phyloP scores from a whole-genome alignment of 2,329 filamentous ascomycete genomes.

The Cordyceps sp. region DNA sequence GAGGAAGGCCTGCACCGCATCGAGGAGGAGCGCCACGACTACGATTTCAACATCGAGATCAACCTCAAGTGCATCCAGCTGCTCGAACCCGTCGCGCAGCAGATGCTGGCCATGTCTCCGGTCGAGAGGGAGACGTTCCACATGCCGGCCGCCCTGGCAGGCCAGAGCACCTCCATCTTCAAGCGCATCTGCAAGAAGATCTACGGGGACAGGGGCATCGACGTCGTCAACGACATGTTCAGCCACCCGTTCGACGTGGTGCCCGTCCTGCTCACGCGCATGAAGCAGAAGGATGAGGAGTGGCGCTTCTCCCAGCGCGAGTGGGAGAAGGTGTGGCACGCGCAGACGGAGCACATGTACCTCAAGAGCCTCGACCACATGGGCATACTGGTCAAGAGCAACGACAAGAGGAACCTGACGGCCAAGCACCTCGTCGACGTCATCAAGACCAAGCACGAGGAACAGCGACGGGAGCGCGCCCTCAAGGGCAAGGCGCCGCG shows the following conservation, averaged over 20 bases:
- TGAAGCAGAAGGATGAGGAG: constrained; percentile 94
- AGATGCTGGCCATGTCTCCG: constrained; percentile 66
- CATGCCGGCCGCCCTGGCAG: constrained; percentile 70
- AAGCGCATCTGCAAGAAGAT: constrained; percentile 96
- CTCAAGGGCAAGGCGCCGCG: constrained; percentile 43
- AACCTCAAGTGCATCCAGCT: constrained; percentile 92
- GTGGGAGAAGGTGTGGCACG: constrained; percentile 98
- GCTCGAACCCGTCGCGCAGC: constrained; percentile 82
- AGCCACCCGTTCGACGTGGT: constrained; percentile 70
- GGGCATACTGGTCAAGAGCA: constrained; percentile 73
- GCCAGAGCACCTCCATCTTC: constrained; percentile 91
- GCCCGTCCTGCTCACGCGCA: constrained; percentile 68
- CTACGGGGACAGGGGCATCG: constrained; percentile 74
- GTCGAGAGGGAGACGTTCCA: constrained; percentile 58
- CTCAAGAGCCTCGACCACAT: constrained; percentile 95
- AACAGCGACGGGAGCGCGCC: constrained; percentile 59
- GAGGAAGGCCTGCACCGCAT: constrained; percentile 92
- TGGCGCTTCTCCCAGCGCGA: constrained; percentile 95
- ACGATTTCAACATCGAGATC: constrained; percentile 95
- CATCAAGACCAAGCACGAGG: constrained; percentile 84
- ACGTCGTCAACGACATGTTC: constrained; percentile 80
- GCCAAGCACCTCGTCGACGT: constrained; percentile 80
- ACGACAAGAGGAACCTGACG: constrained; percentile 82
- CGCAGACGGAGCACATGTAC: constrained; percentile 87
- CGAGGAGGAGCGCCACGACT: constrained; percentile 95